Base-by-base conservation (phyloP, 352 stramenopile genomes). In the Globisporangium nagaii region DNA sequence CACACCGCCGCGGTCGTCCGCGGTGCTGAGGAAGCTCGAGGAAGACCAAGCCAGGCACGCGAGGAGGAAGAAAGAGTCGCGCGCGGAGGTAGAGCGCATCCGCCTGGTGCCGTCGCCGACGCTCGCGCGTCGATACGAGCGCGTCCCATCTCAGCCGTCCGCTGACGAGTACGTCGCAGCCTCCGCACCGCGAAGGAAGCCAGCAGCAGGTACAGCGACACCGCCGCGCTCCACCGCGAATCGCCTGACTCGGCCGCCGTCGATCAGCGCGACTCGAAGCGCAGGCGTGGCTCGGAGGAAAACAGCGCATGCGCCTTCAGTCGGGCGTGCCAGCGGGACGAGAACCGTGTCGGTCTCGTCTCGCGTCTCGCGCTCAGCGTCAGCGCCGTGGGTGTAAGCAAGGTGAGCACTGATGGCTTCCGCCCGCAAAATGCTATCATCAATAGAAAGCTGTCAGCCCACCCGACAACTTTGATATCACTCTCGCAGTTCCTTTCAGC, bases 21-120 rank as follows among this genome's bases (percentile, higher is more conserved):
- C 66, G 1, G 58, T 80, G 24, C 27, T 69, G 13, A 57, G 69
- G 31, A 82, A 77, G 28, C 46, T 81, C 5, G 59, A 67, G 22
- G 53, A 58, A n/a, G 47, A 74, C 25, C 57, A 62, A 1, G 66
- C 43, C 46, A 70, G 43, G 2, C 68, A 40, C 19, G 63, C 61
- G 12, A 53, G 65, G 8, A 70, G 66, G 45, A 53, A 62, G 1
- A 56, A 59, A 37, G 45, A 61, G 2, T 51, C 58, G 25, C 60
- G 64, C n/a, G n/a, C n/a, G 17, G 63, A 78, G 28, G 58, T 81
- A 6, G 75, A 86, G 48, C 77, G 71, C 9, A 75, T 86, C 44
- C 68, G 64, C 12, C 60, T 86, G 25, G 62, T 74, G 0, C 66
- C 76, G 20, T 86, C 76, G 3, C 58, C 66, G 5, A 71, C 63